A percentile compares a stretch with the other conserved stretches of the same genome.
phyloP scores from a whole-genome alignment of 176 grass and related monocot genomes.

The Carex littledalei region DNA sequence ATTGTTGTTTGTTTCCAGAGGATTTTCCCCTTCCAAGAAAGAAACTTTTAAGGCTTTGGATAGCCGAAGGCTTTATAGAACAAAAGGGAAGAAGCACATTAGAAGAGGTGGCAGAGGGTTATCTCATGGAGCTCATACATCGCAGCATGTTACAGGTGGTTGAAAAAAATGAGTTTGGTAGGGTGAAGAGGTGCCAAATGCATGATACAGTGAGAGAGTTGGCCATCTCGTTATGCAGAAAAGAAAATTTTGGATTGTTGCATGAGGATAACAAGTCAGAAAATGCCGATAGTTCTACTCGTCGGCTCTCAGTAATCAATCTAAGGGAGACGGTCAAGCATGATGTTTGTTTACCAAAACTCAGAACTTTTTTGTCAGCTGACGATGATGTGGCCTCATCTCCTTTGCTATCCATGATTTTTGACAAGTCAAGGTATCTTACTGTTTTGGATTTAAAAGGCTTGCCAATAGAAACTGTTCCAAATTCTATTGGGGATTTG shows the following conservation, averaged over 20 bases:
- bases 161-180: neutral
- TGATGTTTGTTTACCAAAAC: neutral
- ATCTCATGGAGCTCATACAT: conserved; percentile 13
- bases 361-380: conserved; percentile 5
- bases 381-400: neutral
- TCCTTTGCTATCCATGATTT: neutral
- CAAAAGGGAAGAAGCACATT: neutral
- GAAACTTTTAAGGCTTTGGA: conserved; percentile 22
- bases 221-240: neutral
- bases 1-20: conserved; percentile 36
- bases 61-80: conserved; percentile 23
- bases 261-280: neutral
- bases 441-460: conserved; percentile 20
- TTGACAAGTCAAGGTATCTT: neutral
- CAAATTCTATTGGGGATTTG: conserved; percentile 13
- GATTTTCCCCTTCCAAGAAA: conserved; percentile 24
- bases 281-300: neutral
- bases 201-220: conserved; percentile 23
- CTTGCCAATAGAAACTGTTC: neutral
- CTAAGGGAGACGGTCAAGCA: neutral
- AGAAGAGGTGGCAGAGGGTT: conserved; percentile 30
- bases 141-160: conserved; percentile 29
- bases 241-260: conserved; percentile 22
- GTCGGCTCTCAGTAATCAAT: conserved; percentile 16
- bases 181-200: conserved; percentile 3